phyloP scores from a whole-genome alignment of 805 yeast species.

The Metschnikowia gelsemii region DNA sequence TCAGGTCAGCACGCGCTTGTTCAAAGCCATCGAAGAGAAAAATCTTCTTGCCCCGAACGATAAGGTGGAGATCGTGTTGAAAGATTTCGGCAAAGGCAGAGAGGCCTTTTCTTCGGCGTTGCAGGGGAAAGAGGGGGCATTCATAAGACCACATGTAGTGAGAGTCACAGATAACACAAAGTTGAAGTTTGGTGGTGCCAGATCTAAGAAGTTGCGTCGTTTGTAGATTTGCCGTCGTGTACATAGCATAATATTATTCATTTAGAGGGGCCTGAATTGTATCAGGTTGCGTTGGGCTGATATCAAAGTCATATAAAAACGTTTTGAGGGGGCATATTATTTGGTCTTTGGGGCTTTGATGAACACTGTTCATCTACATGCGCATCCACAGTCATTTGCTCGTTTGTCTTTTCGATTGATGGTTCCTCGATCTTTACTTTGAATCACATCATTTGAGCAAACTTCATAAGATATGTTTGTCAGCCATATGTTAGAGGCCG shows the following conservation, averaged over 20 bases:
- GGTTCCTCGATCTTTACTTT: too few relatives aligned
- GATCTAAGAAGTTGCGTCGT: conserved; percentile 81
- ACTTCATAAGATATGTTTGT: too few relatives aligned
- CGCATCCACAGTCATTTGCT: too few relatives aligned
- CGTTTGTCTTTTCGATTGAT: too few relatives aligned
- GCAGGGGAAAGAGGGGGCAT: conserved; percentile 82
- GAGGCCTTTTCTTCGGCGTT: conserved; percentile 81
- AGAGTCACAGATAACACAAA: conserved; percentile 77
- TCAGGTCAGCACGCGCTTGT: conserved; percentile 75
- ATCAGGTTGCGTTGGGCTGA: too few relatives aligned
- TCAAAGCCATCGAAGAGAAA: conserved; percentile 66
- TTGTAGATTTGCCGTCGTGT: conserved; percentile 36
- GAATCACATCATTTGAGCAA: too few relatives aligned
- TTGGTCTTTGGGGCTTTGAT: too few relatives aligned
- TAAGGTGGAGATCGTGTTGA: conserved; percentile 72
- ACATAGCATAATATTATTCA: conserved; percentile 15
- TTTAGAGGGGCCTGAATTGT: neutral
- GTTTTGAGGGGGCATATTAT: too few relatives aligned
- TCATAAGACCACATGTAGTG: conserved; percentile 61
- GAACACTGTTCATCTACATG: too few relatives aligned
- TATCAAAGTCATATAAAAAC: too few relatives aligned
- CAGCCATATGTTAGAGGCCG: too few relatives aligned
- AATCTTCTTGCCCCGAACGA: conserved; percentile 50
- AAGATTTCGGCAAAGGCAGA: conserved; percentile 87
- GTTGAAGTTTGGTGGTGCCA: conserved; percentile 89